These are phyloP conservation scores for Ascoidea tarda DNA, from an alignment of 805 yeast genomes.

Conservation along the genomic window DNA sequence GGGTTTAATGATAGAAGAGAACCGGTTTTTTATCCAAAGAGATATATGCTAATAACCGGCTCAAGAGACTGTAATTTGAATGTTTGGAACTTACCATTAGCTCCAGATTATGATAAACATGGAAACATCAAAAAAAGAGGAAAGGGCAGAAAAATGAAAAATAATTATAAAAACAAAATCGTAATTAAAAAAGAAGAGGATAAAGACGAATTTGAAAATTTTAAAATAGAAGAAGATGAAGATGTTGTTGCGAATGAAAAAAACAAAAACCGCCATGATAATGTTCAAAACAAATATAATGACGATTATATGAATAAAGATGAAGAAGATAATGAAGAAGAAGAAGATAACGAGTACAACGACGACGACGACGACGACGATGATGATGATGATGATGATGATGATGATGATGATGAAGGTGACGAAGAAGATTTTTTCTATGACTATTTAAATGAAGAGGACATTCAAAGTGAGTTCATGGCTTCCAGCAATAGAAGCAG, in stretches of 20 bases:
- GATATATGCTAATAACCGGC: slow-evolving; percentile 72
- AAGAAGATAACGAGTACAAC: slow-evolving; percentile 1
- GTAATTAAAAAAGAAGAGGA: not conserved
- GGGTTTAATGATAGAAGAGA: slow-evolving; percentile 48
- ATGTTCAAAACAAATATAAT: slow-evolving; percentile 5
- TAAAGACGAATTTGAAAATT: not conserved
- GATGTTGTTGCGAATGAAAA: not conserved
- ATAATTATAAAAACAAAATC: too few relatives aligned
- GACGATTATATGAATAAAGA: slow-evolving; percentile 4
- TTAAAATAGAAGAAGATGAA: not conserved
- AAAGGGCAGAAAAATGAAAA: not conserved
- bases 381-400: slow-evolving; percentile 14
- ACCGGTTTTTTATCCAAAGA: slow-evolving; percentile 40
- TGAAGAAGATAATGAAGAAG: slow-evolving; percentile 1
- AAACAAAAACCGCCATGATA: slow-evolving; percentile 10
- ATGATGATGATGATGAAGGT: not conserved
- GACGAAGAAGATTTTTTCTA: not conserved
- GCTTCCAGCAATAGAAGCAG: too few relatives aligned
- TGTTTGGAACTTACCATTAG: slow-evolving; percentile 68
- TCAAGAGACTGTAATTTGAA: slow-evolving; percentile 77
- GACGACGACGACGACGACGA: slow-evolving; percentile 18
- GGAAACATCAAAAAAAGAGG: not conserved
- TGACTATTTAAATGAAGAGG: slow-evolving; percentile 3
- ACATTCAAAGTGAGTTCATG: slow-evolving; percentile 2
- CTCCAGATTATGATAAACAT: slow-evolving; percentile 20